Base-by-base conservation (phyloP, 108 stramenopile species). In the Cyclotella kingstonii region DNA sequence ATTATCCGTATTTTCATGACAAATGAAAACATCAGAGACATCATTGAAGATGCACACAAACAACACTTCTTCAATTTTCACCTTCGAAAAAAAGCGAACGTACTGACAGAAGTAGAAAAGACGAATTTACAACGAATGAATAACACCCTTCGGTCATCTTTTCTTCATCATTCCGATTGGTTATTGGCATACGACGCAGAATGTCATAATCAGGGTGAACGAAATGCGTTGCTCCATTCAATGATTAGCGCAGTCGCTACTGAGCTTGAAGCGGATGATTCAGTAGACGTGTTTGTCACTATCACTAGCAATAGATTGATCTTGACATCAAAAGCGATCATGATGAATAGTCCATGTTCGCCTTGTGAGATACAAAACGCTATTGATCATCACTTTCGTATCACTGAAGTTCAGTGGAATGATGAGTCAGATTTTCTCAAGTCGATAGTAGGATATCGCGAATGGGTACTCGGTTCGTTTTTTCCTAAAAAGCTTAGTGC, bases 401-500 rank as follows among this genome's bases (percentile, higher is more conserved):
- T 26, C 28, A n/a, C 33, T 15, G 59, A 69, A 25, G 52, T 33
- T 30, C 12, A 5, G 18, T 23, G 41, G 4, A 19, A 2, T 6
- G 19, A 41, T 27, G 9, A 15, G 2, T 29, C 52, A 27, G 39
- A 35, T 53, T 51, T 46, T 22, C 7, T 21, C 15, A 47, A 47
- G 22, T 31, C 29, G 51, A 56, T 60, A 11, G 25, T 59, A 2
- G n/a, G n/a, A 12, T 51, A 59, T 6, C 58, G 68, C 60, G 68
- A 60, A 29, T 60, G 47, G 41, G 52, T 59, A 3, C 21, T 69
- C 18, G 38, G 22, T 36, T 15, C 18, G 19, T 60, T 54, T 23
- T 36, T 69, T 27, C 17, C 35, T 18, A 27, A 22, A 7, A 52
- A 42, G 29, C 49, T 73, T 5, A 44, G 33, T 6, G 22, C 23